A percentile compares a stretch with the other conserved stretches of the same genome.
Conservation (phyloP, 1,284 basidiomycete species). For the Rhodotorula sp. region DNA sequence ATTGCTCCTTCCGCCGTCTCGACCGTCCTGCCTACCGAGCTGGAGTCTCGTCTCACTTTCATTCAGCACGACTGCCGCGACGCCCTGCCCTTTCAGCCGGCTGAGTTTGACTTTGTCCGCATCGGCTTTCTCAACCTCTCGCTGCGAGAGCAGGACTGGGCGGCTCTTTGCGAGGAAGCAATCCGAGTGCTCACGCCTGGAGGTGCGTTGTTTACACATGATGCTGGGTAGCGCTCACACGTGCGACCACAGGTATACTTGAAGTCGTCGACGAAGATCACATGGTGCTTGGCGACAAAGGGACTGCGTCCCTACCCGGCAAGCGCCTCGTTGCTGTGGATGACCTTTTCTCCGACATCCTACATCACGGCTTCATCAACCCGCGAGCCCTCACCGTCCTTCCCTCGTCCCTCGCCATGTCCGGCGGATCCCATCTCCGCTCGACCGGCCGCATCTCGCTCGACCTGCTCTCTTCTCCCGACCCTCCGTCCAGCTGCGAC, state of each 20-base stretch:
- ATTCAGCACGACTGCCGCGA: slow-evolving; percentile 24
- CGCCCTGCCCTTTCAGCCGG: slow-evolving; percentile 22
- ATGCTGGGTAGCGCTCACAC: neutral
- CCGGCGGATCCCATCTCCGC: neutral
- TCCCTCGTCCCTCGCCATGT: slow-evolving; percentile 21
- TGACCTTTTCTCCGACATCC: slow-evolving; percentile 15
- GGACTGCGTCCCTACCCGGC: neutral
- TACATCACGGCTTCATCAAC: slow-evolving; percentile 26
- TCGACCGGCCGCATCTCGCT: slow-evolving; percentile 19
- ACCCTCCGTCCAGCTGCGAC: neutral
- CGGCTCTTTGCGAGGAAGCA: slow-evolving; percentile 12
- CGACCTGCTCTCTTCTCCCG: neutral
- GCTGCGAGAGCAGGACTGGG: slow-evolving; percentile 18
- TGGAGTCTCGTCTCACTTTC: neutral
- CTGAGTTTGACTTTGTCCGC: slow-evolving; percentile 30
- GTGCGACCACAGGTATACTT: slow-evolving; percentile 1
- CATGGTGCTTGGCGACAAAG: neutral
- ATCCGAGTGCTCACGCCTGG: slow-evolving; percentile 22
- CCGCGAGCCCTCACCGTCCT: slow-evolving; percentile 15
- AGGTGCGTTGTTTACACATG: neutral
- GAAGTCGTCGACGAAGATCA: slow-evolving; percentile 19
- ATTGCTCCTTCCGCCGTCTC: neutral
- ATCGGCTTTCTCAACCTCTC: neutral
- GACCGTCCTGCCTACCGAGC: neutral
- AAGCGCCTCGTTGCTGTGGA: neutral